Conservation (phyloP, 75 land plant genomes). For the Cunninghamia lanceolata region DNA sequence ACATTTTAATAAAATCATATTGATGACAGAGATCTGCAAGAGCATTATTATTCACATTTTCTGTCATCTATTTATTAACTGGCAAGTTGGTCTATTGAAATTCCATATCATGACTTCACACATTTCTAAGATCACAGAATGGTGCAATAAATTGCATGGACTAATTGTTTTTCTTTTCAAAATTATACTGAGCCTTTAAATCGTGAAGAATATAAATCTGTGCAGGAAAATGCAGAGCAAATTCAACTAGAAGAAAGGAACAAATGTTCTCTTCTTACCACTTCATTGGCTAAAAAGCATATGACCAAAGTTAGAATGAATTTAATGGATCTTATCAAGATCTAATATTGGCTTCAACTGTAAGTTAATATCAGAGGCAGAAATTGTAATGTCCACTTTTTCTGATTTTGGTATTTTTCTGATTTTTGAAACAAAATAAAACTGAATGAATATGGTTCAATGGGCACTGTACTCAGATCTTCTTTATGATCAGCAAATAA, state of each 20-base stretch:
- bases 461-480: too few species aligned
- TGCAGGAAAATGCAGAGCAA: neutral
- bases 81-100: neutral
- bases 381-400: too few species aligned
- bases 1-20: neutral
- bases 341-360: neutral
- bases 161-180: neutral
- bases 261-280: neutral
- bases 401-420: too few species aligned
- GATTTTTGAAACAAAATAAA: too few species aligned
- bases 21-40: neutral
- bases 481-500: too few species aligned
- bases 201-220: neutral
- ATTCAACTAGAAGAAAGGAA: neutral
- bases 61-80: neutral
- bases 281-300: neutral
- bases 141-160: neutral
- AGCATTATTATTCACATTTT: neutral
- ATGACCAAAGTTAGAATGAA: neutral
- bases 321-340: neutral
- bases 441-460: too few species aligned
- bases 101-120: neutral
- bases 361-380: too few species aligned
- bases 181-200: neutral
- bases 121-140: neutral